Evolutionary conservation across 2,329 filamentous ascomycete genomes (phyloP), one percentile per base, ranked within the genome.

Genomic region (Venturia pyrina): DNA sequence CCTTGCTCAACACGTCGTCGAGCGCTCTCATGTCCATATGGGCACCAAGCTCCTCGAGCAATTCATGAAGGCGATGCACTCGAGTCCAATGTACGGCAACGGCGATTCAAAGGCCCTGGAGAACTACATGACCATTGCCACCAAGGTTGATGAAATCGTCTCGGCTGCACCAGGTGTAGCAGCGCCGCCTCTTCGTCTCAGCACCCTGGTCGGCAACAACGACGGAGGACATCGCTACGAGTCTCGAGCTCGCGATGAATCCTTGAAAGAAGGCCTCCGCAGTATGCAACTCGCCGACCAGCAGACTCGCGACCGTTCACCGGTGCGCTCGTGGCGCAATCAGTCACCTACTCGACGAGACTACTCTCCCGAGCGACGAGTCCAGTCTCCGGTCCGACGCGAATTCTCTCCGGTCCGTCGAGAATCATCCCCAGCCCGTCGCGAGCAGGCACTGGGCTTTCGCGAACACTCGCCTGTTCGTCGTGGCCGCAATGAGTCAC

Each of bases 51-150:
- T 62, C 10, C 40, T 62, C 5, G 43, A 43, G 21, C 60, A 62
- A 32, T 62, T 62, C 37, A 62, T 62, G 60, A 62, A 43, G n/a
- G 43, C 28, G 5, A 24, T 62, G 37, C 60, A 46, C 6, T 44
- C 60, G 4, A 43, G 40, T 21, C 60, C 60, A 1, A 62, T 62
- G 60, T 62, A 62, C 60, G 60, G 40, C n/a, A 62, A 62, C 17
- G 43, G 43, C 43, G 40, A 62, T n/a, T 17, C 24, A 17, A 62
- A 46, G 21, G 37, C 60, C 13, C 15, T 46, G 11, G 60, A 62
- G n/a, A 62, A 62, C 21, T 62, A 62, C 40, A 62, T 62, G 60
- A 15, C 37, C 8, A 46, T 62, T 11, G 60, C 60, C 41, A 21
- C n/a, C 15, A 46, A 43, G 40, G 60, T 62, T 21, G 60, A 62